Evolutionary conservation across 768 basidiomycete genomes (phyloP).

Genomic region (Leccinum variicolor): DNA sequence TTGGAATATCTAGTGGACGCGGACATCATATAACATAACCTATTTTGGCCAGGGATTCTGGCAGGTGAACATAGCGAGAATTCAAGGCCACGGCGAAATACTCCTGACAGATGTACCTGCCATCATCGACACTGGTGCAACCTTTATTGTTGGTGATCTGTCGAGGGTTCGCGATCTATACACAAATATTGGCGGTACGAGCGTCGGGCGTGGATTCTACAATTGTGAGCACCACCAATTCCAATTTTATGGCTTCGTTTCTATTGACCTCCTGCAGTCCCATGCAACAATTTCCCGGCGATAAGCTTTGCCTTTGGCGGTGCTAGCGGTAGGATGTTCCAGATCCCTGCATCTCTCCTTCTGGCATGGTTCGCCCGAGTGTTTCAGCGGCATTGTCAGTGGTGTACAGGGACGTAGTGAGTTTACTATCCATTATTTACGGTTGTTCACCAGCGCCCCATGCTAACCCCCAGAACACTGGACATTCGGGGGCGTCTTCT

Average conservation of each 20-base stretch:
- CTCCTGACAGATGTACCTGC: not conserved
- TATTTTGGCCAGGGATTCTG: not conserved
- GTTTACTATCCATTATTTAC: not conserved
- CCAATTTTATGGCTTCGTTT: not conserved
- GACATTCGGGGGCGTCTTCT: not conserved
- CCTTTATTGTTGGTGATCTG: not conserved
- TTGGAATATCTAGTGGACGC: not conserved
- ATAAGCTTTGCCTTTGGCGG: not conserved
- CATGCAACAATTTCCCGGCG: not conserved
- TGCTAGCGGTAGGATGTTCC: not conserved
- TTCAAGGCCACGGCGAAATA: not conserved
- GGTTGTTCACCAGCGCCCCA: no score
- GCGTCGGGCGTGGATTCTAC: not conserved
- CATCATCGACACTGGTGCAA: not conserved
- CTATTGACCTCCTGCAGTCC: not conserved
- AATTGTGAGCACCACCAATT: not conserved
- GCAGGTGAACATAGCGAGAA: not conserved
- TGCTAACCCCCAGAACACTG: not conserved
- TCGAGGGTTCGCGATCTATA: not conserved
- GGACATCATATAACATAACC: no score
- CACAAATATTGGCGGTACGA: not conserved
- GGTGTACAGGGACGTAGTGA: not conserved
- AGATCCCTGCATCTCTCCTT: not conserved
- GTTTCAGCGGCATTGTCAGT: not conserved
- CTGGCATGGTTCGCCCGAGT: not conserved